Evolutionary conservation across 2,329 filamentous ascomycete genomes (phyloP), one percentile per base, ranked within the genome.

Genomic region (Didymella glomerata): DNA sequence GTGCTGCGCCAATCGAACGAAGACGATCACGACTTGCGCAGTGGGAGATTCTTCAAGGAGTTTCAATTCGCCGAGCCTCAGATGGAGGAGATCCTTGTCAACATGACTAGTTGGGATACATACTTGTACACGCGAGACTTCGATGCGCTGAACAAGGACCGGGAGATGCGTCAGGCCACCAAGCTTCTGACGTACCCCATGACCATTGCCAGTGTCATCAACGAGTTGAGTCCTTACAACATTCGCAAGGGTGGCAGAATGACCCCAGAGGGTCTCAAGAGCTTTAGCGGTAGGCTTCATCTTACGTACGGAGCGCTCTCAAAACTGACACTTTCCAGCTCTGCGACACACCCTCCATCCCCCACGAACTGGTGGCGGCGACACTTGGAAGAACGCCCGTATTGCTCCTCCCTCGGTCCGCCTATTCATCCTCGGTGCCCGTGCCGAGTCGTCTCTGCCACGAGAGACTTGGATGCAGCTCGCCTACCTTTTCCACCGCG

Each of bases 51-150:
- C 77, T 99, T 99, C 78, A 89, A 91, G 14, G 96, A 99, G 77
- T 98, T 96, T 72, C 88, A 93, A 62, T 96, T 97, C 73, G 93
- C 95, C 0, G 91, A 90, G 14, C 84, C 89, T 54, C 93, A 97
- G 80, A 88, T 97, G 76, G 93, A 97, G 65, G 94, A 97, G 76
- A 91, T 93, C 32, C 84, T 95, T 66, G 87, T 97, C 66, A 99
- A 99, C 79, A 93, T 99, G 90, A 96, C 90, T 42, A 99, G 96
- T 77, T 99, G 95, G 95, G 95, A 99, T 77, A 98, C 95, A 0
- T 92, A 96, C 69, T 82, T 99, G 73, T 99, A 97, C 76, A 96
- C 93, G 3, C 85, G 95, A 71, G 90, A 96, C 70, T 98, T 95
- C 71, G 86, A 90, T 66, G 96, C 96, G 5, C 88, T 99, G 73